Evolutionary conservation across 352 stramenopile species (phyloP).

Genomic region (Phytophthora citrophthora): DNA sequence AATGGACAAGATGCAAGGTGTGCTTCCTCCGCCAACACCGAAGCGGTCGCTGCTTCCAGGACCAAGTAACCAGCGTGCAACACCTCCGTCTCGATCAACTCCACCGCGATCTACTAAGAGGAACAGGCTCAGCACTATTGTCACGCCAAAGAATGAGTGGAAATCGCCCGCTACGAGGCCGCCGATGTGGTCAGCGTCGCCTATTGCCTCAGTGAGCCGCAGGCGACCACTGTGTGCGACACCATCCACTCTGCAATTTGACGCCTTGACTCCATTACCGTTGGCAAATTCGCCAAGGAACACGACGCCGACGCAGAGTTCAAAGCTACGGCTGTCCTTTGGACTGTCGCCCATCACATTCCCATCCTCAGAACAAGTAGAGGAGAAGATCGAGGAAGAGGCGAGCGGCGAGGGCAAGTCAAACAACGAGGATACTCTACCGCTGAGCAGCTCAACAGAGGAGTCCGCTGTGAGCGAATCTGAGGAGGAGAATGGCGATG

Average conservation of each 20-base stretch:
- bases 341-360: slow-evolving; percentile 59
- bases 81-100: slow-evolving; percentile 19
- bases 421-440: slow-evolving; percentile 21
- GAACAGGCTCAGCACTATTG: slow-evolving; percentile 2
- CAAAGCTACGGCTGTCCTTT: slow-evolving; percentile 36
- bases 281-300: slow-evolving; percentile 13
- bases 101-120: slow-evolving; percentile 22
- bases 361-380: slow-evolving; percentile 15
- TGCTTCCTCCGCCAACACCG: slow-evolving; percentile 8
- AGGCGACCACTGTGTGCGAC: slow-evolving; percentile 16
- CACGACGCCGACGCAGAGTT: slow-evolving; percentile 16
- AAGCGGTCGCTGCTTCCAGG: slow-evolving; percentile 9
- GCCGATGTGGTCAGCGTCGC: slow-evolving; percentile 39
- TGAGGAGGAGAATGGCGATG: slow-evolving; percentile 29
- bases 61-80: slow-evolving; percentile 14
- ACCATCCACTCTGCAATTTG: slow-evolving; percentile 16
- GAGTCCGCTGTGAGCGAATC: slow-evolving; percentile 7
- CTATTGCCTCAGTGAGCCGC: slow-evolving; percentile 19
- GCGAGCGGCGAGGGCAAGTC: slow-evolving; percentile 1
- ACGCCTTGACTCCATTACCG: slow-evolving; percentile 24
- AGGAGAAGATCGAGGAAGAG: slow-evolving; percentile 23
- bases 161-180: slow-evolving; percentile 19
- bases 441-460: slow-evolving; percentile 14
- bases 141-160: slow-evolving; percentile 13
- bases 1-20: slow-evolving; percentile 44